These are phyloP conservation scores for Corchorus olitorius DNA, from an alignment of 345 rosid genomes.

Conservation along the genomic window DNA sequence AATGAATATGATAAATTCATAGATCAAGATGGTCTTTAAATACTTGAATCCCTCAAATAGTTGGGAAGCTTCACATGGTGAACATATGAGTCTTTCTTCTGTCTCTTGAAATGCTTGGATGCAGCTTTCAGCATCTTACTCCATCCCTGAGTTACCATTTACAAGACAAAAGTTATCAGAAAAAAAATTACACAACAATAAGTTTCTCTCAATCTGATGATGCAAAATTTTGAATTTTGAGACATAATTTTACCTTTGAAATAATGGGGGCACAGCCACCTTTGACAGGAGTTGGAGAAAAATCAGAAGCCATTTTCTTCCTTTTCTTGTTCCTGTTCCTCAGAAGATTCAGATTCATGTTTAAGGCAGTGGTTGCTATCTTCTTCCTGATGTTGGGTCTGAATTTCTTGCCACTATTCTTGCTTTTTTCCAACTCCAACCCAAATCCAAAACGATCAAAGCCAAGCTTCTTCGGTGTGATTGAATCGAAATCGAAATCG, in stretches of 20 bases:
- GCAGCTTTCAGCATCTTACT: constrained; percentile 70
- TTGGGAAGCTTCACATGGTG: constrained; percentile 52
- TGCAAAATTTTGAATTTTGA: no score
- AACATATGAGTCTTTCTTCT: constrained; percentile 42
- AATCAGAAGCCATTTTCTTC: constrained; percentile 23
- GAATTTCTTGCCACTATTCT: constrained; percentile 20
- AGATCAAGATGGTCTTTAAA: neutral
- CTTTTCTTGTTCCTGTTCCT: constrained; percentile 29
- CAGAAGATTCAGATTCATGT: constrained; percentile 24
- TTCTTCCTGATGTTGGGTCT: constrained; percentile 28
- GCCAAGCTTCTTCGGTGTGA: constrained; percentile 37
- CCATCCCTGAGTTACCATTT: constrained; percentile 58
- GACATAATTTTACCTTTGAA: constrained; percentile 39
- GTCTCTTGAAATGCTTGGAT: constrained; percentile 75
- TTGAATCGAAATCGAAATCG: neutral
- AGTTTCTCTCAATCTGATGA: no score
- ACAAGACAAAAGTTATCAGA: neutral
- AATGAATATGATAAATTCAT: neutral
- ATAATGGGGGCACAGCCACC: constrained; percentile 48
- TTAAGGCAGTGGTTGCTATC: neutral
- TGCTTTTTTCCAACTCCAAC: constrained; percentile 22
- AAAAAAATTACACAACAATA: neutral
- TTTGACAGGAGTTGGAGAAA: constrained; percentile 45
- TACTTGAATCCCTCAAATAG: constrained; percentile 29
- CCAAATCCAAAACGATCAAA: constrained; percentile 35